A percentile compares a stretch with the other conserved stretches of the same genome.
These are phyloP conservation scores for Quercus berberidifolia DNA, from an alignment of 306 rosid genomes.

Conservation along the genomic window DNA sequence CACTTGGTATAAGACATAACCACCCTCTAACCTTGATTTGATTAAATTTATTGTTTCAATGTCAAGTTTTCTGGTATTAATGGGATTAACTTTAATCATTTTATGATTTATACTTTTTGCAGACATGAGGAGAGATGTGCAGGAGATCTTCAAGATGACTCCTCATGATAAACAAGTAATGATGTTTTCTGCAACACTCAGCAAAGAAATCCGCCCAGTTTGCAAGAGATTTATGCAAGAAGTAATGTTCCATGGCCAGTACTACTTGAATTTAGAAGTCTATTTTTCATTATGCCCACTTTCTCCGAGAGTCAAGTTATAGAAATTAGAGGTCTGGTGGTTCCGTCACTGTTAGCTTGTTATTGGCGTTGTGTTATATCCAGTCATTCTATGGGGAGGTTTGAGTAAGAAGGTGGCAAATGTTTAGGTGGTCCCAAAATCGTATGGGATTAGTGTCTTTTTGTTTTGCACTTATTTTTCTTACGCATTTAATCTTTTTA, in stretches of 20 bases:
- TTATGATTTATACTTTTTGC: conserved; percentile 22
- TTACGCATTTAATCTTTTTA: not conserved
- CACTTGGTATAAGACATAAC: conserved; percentile 60
- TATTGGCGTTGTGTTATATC: conserved; percentile 21
- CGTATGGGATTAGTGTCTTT: conserved; percentile 18
- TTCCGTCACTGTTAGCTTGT: conserved; percentile 28
- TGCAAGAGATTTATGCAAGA: conserved; percentile 99
- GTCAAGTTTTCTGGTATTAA: not conserved
- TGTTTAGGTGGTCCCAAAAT: conserved; percentile 12
- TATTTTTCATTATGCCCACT: conserved; percentile 61
- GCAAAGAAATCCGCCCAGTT: conserved; percentile 99
- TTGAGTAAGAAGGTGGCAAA: conserved; percentile 18
- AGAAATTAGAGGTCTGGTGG: conserved; percentile 36
- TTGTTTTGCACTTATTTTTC: conserved; percentile 16
- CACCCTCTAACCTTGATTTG: not conserved
- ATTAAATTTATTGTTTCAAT: not conserved
- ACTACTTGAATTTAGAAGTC: conserved; percentile 80
- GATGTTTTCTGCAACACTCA: conserved; percentile 99
- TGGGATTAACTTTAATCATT: conserved; percentile 6
- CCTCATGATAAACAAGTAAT: conserved; percentile 99
- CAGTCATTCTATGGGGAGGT: conserved; percentile 25
- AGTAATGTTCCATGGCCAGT: conserved; percentile 94
- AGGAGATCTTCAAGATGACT: conserved; percentile 96
- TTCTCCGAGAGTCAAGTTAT: conserved; percentile 47
- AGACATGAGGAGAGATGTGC: conserved; percentile 99